Evolutionary conservation across 768 basidiomycete genomes (phyloP), one percentile per base, ranked within the genome.

Genomic region (Boletales sp.): DNA sequence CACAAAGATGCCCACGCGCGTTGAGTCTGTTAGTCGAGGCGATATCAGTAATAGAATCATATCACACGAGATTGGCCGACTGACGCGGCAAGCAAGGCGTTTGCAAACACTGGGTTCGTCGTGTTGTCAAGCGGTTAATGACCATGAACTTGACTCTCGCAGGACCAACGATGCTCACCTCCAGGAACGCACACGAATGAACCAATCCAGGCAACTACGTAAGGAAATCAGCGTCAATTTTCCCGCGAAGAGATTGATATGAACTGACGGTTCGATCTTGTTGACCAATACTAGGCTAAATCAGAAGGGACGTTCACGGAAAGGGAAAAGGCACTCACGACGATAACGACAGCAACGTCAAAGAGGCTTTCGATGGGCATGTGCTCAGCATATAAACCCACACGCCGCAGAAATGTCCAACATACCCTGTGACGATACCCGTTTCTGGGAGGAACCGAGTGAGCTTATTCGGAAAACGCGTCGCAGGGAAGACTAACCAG

Each of bases 131-230:
- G 34, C 27, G 4, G 17, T 59, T 12, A 21, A 21, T 21, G 21
- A 21, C 4, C 21, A 21, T 21, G 21, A 45, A 17, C 14, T 8
- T 15, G 9, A 1, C 11, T 8, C 8, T 6, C 4, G 8, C 10
- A 29, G 7, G 19, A 10, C 2, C 21, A 0, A 32, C 10, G 4
- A 31, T 18, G 30, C 57, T 47, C 40, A 47, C 60, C 57, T 47
- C 61, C 60, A 8, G 60, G 60, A 54, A 54, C 56, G 32, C 19
- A n/a, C 4, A 50, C 46, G 15, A 60, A 11, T 4, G 63, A 29
- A 19, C 50, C 42, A 15, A 60, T 39, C 60, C 61, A 62, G 11
- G 46, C 48, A 31, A 50, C 60, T 61, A 21, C 7, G 6, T 12
- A 24, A 2, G 21, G 10, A 21, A 21, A 11, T 11, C 10, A 39